Percentiles rank a stretch among this genome's conserved stretches.
Conservation (phyloP, 495 filamentous ascomycete genomes). For the Cercophora newfieldiana region DNA sequence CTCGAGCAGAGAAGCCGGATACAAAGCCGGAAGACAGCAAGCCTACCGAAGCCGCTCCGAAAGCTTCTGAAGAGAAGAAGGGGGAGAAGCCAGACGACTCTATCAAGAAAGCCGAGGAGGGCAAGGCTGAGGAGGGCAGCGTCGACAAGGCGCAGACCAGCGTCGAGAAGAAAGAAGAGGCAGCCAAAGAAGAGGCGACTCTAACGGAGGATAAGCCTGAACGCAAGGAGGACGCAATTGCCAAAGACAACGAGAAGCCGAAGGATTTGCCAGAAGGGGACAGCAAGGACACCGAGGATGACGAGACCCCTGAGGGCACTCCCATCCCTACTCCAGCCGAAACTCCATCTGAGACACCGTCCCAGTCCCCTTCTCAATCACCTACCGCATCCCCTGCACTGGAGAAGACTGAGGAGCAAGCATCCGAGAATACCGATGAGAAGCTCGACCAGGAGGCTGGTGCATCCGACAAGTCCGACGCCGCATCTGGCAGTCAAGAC, state of each 20-base stretch:
- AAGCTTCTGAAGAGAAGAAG: constrained; percentile 13
- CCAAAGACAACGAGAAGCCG: constrained; percentile 4
- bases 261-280: constrained; percentile 16
- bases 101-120: not conserved
- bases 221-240: not conserved
- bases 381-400: constrained; percentile 24
- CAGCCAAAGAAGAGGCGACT: constrained; percentile 25
- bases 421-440: constrained; percentile 3
- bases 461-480: not conserved
- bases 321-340: constrained; percentile 25
- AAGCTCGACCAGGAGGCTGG: constrained; percentile 16
- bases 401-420: constrained; percentile 30
- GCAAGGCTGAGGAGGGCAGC: too few species aligned
- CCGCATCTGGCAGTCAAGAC: not conserved
- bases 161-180: too few species aligned
- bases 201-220: constrained; percentile 17
- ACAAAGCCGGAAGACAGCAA: constrained; percentile 32
- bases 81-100: constrained; percentile 26
- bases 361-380: constrained; percentile 4
- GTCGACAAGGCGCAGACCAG: too few species aligned
- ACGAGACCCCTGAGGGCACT: constrained; percentile 25
- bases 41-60: constrained; percentile 26
- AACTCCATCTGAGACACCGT: constrained; percentile 2
- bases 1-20: constrained; percentile 32
- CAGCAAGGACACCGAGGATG: constrained; percentile 19